A percentile compares a stretch with the other conserved stretches of the same genome.
Conservation (phyloP, 108 stramenopile species). For the Chaetoceros tenuissimus region DNA sequence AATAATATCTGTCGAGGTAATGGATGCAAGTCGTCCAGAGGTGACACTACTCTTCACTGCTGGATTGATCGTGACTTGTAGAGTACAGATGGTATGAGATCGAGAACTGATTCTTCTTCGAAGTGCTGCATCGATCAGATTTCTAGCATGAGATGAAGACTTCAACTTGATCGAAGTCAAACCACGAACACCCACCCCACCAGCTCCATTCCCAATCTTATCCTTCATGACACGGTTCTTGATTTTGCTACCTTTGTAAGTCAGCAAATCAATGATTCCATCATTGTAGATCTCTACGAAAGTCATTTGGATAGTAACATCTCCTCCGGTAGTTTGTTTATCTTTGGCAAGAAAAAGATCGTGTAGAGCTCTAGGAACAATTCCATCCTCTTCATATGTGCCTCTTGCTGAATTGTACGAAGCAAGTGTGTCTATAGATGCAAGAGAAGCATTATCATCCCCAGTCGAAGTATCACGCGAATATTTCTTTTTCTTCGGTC, state of each 20-base stretch:
- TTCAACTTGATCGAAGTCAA: not conserved
- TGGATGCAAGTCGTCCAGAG: not conserved
- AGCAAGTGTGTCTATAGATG: not conserved
- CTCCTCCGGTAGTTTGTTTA: conserved; percentile 2
- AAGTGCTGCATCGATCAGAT: conserved; percentile 16
- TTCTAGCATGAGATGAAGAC: conserved; percentile 6
- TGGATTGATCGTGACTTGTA: not conserved
- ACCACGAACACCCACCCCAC: not conserved
- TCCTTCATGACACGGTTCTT: conserved; percentile 45
- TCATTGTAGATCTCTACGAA: conserved; percentile 50
- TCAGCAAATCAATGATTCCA: conserved; percentile 36
- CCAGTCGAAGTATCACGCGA: not conserved
- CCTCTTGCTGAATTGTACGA: not conserved
- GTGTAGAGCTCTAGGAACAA: conserved; percentile 41
- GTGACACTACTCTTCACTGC: conserved; percentile 2
- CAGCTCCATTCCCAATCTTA: conserved; percentile 73
- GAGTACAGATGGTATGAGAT: conserved; percentile 16
- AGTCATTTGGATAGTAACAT: conserved; percentile 18
- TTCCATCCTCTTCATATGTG: conserved; percentile 25
- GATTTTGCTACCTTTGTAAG: conserved; percentile 11
- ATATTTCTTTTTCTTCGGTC: not conserved
- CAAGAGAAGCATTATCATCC: not conserved
- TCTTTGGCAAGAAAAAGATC: conserved; percentile 37
- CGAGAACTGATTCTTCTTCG: conserved; percentile 15
- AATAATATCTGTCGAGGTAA: conserved; percentile 3